Evolutionary conservation across 208 protist genomes (phyloP).

Genomic region (Leishmania lainsoni): DNA sequence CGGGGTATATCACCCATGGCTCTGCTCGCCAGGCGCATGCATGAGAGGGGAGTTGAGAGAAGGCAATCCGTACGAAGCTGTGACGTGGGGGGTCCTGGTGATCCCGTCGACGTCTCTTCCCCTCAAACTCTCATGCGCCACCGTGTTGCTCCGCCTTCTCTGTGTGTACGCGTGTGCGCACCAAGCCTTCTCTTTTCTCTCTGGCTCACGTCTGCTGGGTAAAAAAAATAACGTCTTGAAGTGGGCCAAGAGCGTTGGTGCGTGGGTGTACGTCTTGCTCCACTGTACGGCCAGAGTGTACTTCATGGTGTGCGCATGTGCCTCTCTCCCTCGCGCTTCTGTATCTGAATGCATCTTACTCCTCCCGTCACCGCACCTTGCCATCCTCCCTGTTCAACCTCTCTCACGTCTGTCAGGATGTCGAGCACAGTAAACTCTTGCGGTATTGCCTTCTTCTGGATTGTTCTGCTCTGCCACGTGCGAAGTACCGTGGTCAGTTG

Average conservation of each 20-base stretch:
- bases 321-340: background rate
- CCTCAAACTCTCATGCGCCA: background rate
- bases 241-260: background rate
- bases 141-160: background rate
- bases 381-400: background rate
- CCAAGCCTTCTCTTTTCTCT: background rate
- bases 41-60: conserved; percentile 5
- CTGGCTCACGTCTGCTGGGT: background rate
- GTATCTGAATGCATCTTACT: background rate
- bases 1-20: conserved; percentile 81
- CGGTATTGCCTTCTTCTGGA: background rate
- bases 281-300: background rate
- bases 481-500: too few species aligned
- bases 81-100: background rate
- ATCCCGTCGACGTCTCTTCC: background rate
- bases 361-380: background rate
- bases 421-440: background rate
- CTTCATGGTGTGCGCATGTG: background rate
- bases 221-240: background rate
- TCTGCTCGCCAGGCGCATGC: conserved; percentile 54
- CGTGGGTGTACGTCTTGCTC: background rate
- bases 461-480: too few species aligned
- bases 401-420: background rate
- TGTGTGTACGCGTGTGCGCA: background rate
- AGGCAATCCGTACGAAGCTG: background rate